phyloP scores from a whole-genome alignment of 2,329 filamentous ascomycete species.

The Claviceps pazoutovae region DNA sequence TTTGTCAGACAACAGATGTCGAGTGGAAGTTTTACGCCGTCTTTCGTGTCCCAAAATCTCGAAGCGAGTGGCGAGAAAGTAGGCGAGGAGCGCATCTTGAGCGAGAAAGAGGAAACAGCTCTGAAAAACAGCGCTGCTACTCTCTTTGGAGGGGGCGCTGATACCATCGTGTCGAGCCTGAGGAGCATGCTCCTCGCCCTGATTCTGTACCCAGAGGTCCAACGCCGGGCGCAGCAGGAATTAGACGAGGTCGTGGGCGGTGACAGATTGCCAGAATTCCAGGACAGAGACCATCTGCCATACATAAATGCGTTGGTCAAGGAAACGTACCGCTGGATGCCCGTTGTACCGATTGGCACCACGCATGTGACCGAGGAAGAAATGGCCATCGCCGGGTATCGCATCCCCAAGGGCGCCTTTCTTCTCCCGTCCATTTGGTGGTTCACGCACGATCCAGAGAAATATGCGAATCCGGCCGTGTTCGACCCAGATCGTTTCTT shows the following conservation, averaged over 20 bases:
- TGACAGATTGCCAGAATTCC: constrained; percentile 26
- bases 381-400: constrained; percentile 9
- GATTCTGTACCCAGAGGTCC: constrained; percentile 26
- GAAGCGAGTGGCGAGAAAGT: neutral
- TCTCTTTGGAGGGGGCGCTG: constrained; percentile 8
- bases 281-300: constrained; percentile 28
- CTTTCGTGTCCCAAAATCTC: constrained; percentile 13
- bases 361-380: constrained; percentile 22
- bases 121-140: constrained; percentile 3
- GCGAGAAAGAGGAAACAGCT: neutral
- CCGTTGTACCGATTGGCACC: constrained; percentile 21
- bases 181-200: constrained; percentile 30
- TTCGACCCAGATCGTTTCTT: constrained; percentile 23
- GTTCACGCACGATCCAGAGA: constrained; percentile 50
- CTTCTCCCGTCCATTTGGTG: constrained; percentile 15
- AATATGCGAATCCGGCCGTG: constrained; percentile 33
- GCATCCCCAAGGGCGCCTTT: constrained; percentile 15
- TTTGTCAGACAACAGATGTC: constrained; percentile 18
- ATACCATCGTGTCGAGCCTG: constrained; percentile 2
- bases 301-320: constrained; percentile 23
- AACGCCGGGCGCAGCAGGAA: constrained; percentile 25
- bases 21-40: constrained; percentile 7
- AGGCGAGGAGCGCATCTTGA: neutral
- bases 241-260: constrained; percentile 29
- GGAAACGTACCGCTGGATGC: constrained; percentile 18